Percentiles rank a stretch among this genome's conserved stretches.
Conservation (phyloP, 139 green algal genomes). For the Chlamydomonas schloesseri region DNA sequence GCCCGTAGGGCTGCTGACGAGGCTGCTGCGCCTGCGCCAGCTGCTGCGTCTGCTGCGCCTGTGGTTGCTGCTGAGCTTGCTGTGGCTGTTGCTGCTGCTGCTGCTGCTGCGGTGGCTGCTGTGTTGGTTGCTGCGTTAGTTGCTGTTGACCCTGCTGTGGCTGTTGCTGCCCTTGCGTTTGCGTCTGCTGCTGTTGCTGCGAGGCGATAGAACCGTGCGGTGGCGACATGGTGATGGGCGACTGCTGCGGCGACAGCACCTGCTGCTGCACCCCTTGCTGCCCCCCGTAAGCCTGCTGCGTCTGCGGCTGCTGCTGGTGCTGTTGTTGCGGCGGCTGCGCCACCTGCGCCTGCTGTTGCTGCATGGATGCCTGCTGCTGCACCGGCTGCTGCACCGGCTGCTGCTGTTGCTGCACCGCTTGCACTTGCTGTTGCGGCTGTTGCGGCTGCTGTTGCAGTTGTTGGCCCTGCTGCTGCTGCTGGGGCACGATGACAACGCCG, state of each 20-base stretch:
- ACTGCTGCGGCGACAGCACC: not conserved
- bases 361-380: slow-evolving; percentile 1
- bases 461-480: not conserved
- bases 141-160: not conserved
- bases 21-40: not conserved
- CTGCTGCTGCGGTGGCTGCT: not conserved
- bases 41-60: not conserved
- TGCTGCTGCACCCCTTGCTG: not conserved
- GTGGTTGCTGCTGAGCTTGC: not conserved
- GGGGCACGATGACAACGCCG: not conserved
- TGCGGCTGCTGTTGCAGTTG: not conserved
- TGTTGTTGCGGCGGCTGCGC: too few relatives aligned
- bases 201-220: not conserved
- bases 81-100: slow-evolving; percentile 1
- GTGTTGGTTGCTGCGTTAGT: not conserved
- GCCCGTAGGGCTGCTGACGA: not conserved
- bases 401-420: not conserved
- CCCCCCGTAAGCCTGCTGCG: not conserved
- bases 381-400: not conserved
- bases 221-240: too few relatives aligned
- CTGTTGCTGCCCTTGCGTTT: not conserved
- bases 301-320: not conserved
- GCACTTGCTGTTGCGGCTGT: not conserved
- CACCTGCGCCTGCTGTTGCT: not conserved
- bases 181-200: not conserved